Evolutionary conservation across 1,284 basidiomycete species (phyloP).

Genomic region (Malassezia equina): DNA sequence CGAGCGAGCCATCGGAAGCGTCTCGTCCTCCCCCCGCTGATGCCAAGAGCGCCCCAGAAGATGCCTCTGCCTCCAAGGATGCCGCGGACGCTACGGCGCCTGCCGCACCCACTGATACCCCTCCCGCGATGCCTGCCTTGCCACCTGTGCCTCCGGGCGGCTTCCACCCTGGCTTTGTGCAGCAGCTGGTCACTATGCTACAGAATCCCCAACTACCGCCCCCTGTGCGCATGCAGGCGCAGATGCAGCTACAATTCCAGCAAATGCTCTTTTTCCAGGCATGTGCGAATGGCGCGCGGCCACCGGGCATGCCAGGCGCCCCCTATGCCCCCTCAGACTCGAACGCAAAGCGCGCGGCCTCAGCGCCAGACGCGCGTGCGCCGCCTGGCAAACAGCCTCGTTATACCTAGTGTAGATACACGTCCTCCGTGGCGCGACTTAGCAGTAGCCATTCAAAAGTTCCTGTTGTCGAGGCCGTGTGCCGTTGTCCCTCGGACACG

Average conservation of each 20-base stretch:
- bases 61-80: too few relatives aligned
- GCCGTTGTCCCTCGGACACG: constrained; percentile 3
- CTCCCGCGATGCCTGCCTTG: constrained; percentile 7
- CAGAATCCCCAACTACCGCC: constrained; percentile 40
- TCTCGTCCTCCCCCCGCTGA: too few relatives aligned
- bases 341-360: not conserved
- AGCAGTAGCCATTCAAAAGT: constrained; percentile 35
- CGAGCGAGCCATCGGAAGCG: not conserved
- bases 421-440: constrained; percentile 3
- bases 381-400: not conserved
- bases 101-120: constrained; percentile 1
- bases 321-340: too few relatives aligned
- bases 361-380: not conserved
- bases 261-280: constrained; percentile 38
- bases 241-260: constrained; percentile 45
- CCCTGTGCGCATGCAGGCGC: constrained; percentile 43
- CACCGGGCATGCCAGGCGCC: not conserved
- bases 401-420: constrained; percentile 8
- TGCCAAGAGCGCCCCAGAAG: not conserved
- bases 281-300: not conserved
- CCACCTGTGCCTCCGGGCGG: constrained; percentile 5
- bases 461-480: constrained; percentile 15
- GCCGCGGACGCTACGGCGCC: too few relatives aligned
- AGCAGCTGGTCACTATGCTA: constrained; percentile 44
- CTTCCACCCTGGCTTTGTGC: constrained; percentile 37